Evolutionary conservation across 495 filamentous ascomycete species (phyloP).

Genomic region (Acidomyces sp.): DNA sequence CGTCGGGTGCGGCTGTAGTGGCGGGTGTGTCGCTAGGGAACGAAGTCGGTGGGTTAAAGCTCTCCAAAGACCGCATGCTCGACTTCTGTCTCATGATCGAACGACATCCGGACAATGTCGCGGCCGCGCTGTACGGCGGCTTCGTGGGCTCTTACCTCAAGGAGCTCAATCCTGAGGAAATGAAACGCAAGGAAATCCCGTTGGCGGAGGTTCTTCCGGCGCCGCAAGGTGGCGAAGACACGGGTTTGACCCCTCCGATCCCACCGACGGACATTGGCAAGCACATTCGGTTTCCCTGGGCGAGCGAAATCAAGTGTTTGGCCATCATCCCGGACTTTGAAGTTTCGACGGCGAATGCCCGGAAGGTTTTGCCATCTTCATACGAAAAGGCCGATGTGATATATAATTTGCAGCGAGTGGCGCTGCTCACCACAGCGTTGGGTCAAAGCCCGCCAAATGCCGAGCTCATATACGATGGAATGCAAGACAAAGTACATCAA

Average conservation of each 20-base stretch:
- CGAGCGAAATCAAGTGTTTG: slow-evolving; percentile 83
- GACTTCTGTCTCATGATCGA: slow-evolving; percentile 96
- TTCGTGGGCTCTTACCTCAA: slow-evolving; percentile 93
- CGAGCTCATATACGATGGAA: slow-evolving; percentile 83
- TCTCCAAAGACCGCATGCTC: slow-evolving; percentile 71
- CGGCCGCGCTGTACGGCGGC: slow-evolving; percentile 87
- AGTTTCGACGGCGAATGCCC: slow-evolving; percentile 75
- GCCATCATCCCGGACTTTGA: slow-evolving; percentile 92
- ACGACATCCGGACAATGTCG: slow-evolving; percentile 93
- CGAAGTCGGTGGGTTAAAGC: slow-evolving; percentile 65
- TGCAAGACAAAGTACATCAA: slow-evolving; percentile 97
- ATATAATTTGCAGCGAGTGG: slow-evolving; percentile 88
- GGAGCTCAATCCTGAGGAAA: slow-evolving; percentile 73
- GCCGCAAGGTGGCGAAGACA: slow-evolving; percentile 77
- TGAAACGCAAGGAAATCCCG: slow-evolving; percentile 81
- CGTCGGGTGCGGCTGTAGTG: slow-evolving; percentile 86
- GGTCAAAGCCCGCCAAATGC: slow-evolving; percentile 82
- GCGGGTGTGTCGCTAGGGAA: slow-evolving; percentile 86
- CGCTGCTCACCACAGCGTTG: slow-evolving; percentile 71
- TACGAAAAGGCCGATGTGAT: slow-evolving; percentile 73
- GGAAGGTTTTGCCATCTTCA: slow-evolving; percentile 60
- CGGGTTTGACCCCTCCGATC: slow-evolving; percentile 65
- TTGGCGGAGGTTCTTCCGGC: slow-evolving; percentile 81
- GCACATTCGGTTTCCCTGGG: slow-evolving; percentile 84
- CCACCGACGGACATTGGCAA: slow-evolving; percentile 87